These are phyloP conservation scores for Vitis hybrid DNA, from an alignment of 177 flowering plant species.

Conservation along the genomic window DNA sequence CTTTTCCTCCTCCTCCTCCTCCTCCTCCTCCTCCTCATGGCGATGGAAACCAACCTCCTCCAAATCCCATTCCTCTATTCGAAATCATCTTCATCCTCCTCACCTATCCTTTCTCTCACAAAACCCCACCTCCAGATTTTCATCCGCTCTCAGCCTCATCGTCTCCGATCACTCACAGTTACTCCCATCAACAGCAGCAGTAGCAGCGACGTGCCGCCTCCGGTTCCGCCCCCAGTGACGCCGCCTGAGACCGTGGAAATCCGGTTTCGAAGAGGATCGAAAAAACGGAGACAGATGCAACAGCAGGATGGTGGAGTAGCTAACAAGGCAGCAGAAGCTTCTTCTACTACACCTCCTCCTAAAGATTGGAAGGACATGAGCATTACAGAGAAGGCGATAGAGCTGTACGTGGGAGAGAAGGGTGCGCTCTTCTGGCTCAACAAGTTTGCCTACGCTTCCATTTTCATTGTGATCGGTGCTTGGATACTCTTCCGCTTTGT, in stretches of 20 bases:
- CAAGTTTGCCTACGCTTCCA: slow-evolving; percentile 93
- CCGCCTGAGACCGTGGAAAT: slow-evolving; percentile 46
- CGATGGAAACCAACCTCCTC: slow-evolving; percentile 29
- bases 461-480: slow-evolving; percentile 72
- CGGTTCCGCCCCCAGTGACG: slow-evolving; percentile 14
- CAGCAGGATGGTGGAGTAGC: slow-evolving; percentile 13
- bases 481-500: slow-evolving; percentile 88
- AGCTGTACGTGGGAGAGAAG: slow-evolving; percentile 82
- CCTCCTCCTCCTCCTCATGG: background rate
- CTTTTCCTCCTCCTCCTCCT: too few relatives aligned
- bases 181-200: slow-evolving; percentile 19
- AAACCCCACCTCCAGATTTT: slow-evolving; percentile 3
- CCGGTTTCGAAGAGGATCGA: slow-evolving; percentile 57
- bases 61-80: slow-evolving; percentile 10
- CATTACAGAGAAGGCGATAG: slow-evolving; percentile 63
- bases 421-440: slow-evolving; percentile 88
- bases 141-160: slow-evolving; percentile 1
- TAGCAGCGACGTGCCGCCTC: slow-evolving; percentile 9
- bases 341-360: slow-evolving; percentile 1
- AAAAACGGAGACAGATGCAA: slow-evolving; percentile 30
- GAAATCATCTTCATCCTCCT: slow-evolving; percentile 2
- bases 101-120: slow-evolving; percentile 1
- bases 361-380: slow-evolving; percentile 92
- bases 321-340: slow-evolving; percentile 3
- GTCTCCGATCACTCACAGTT: slow-evolving; percentile 6